Evolutionary conservation across 148 eudicot species (phyloP), one percentile per base, ranked within the genome.

Genomic region (Rhododendron simsii): DNA sequence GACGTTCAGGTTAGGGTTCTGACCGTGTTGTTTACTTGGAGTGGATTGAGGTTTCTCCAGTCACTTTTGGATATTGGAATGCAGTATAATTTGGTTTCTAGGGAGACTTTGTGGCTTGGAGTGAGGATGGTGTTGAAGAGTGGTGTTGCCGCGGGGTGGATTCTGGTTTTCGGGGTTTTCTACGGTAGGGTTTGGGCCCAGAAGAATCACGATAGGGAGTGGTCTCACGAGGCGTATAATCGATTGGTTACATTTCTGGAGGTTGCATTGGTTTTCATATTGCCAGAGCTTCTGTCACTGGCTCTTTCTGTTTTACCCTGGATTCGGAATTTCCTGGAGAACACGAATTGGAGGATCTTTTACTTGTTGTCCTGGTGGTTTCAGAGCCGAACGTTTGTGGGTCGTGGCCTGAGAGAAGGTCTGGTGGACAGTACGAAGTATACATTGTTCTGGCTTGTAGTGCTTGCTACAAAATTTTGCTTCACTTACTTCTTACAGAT

Each of bases 351-450:
- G 97, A 94, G 87, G 89, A 88, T 94, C 63, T 94, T 94, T 81
- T 93, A 93, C 87, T 20, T 91, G 91, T 75, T 95, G 57, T 89
- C 97, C 1, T 95, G 98, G 98, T 95, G 98, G 98, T 95, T 93
- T 83, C 98, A 95, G 86, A 91, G 91, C 44, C 87, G 94, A 83
- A 88, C 84, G 47, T 95, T 94, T 84, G 97, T 95, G 82, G 98
- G 96, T 7, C 93, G 97, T 83, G 97, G 97, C 53, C 90, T 95
- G 33, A 90, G 97, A 84, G 97, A 94, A 91, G 98, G 98, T 51
- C 93, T 95, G n/a, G 86, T 90, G 16, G 97, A 95, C 88, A 95
- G 91, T 82, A 71, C 92, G 7, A 95, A 93, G 89, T 95, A 95
- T 81, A 57, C 90, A 44, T 83, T 94, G 44, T 95, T 95, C 88